These are phyloP conservation scores for Backusella circina DNA, from an alignment of 192 early-diverging fungal species.

Conservation along the genomic window DNA sequence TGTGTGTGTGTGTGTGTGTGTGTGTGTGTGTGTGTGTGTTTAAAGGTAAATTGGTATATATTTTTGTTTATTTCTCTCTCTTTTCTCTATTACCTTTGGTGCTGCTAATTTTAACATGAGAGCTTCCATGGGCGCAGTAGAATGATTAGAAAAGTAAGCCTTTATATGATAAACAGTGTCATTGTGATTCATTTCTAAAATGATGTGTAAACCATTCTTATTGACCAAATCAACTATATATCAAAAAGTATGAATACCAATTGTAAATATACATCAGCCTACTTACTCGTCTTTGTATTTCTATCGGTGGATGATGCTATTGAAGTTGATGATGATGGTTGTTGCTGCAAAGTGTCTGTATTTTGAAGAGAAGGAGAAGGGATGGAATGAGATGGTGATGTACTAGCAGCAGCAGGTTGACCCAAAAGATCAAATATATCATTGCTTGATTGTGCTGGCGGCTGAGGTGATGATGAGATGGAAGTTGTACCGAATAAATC, in stretches of 20 bases:
- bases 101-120: conserved; percentile 43
- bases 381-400: background rate
- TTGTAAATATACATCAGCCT: background rate
- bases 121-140: conserved; percentile 36
- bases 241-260: background rate
- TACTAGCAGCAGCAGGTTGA: background rate
- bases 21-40: no score
- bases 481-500: conserved; percentile 18
- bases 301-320: background rate
- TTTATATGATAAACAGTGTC: conserved; percentile 24
- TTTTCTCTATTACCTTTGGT: conserved; percentile 40
- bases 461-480: background rate
- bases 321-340: conserved; percentile 5
- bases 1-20: no score
- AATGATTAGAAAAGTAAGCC: conserved; percentile 46
- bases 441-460: background rate
- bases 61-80: background rate
- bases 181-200: conserved; percentile 25
- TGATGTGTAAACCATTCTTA: conserved; percentile 48
- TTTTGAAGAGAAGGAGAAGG: conserved; percentile 6
- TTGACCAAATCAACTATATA: conserved; percentile 33
- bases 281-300: background rate
- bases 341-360: conserved; percentile 17
- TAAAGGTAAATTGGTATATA: no score
- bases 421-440: conserved; percentile 27